These are phyloP conservation scores for Tuber aestivum DNA, from an alignment of 495 filamentous ascomycete species.

Conservation along the genomic window DNA sequence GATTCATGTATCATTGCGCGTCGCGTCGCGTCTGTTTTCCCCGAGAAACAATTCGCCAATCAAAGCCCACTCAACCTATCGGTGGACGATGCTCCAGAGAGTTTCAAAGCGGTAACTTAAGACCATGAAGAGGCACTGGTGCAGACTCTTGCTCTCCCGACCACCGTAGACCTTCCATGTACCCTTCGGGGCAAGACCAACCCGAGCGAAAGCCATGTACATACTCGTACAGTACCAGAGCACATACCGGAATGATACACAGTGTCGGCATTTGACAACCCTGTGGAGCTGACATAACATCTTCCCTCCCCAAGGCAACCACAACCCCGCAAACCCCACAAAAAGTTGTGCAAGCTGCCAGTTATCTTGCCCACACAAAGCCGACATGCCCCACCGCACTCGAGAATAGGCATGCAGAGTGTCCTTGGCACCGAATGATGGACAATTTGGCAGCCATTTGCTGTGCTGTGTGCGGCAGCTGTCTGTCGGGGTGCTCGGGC, in stretches of 20 bases:
- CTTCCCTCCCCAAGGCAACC: not conserved
- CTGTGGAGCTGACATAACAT: not conserved
- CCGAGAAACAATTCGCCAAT: not conserved
- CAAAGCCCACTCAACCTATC: not conserved
- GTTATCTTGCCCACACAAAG: not conserved
- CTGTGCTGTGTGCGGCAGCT: not conserved
- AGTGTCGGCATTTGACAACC: too few species aligned
- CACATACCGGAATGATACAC: not conserved
- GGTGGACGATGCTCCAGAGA: not conserved
- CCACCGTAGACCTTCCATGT: not conserved
- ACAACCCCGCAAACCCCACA: not conserved
- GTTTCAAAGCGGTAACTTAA: not conserved
- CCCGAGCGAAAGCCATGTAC: not conserved
- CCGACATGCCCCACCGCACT: not conserved
- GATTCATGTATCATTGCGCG: constrained; percentile 1
- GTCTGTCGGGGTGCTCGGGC: not conserved
- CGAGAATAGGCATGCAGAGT: not conserved
- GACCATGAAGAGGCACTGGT: not conserved
- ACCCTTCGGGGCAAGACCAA: not conserved
- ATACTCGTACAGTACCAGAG: too few species aligned
- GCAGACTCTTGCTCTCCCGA: not conserved
- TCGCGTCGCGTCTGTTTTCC: not conserved
- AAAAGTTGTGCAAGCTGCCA: not conserved
- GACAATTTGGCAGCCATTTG: not conserved
- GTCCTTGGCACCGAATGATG: not conserved